Conservation (phyloP, 2,329 filamentous ascomycete species). For the Penicillium sp. region DNA sequence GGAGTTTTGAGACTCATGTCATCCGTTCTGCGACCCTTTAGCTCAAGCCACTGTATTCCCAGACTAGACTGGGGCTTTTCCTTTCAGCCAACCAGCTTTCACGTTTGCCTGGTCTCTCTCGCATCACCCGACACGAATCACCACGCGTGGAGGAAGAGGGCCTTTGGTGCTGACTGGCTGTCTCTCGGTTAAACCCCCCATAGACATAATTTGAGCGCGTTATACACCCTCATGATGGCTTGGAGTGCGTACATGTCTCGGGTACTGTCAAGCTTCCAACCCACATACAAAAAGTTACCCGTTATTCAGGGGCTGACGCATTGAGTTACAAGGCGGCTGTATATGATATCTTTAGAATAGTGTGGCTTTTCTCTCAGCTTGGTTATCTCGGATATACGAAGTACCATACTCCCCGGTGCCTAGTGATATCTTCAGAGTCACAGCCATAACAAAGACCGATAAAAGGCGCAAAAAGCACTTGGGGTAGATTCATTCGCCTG, state of each 20-base stretch:
- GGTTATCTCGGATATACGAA: no score
- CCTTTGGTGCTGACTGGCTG: conserved; percentile 13
- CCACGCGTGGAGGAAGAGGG: conserved; percentile 11
- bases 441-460: neutral
- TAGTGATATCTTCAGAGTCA: neutral
- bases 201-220: neutral
- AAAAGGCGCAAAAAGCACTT: neutral
- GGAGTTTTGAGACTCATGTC: conserved; percentile 2
- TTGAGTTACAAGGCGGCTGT: neutral
- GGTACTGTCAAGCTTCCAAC: conserved; percentile 3
- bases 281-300: neutral
- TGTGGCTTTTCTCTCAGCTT: no score
- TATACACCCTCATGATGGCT: conserved; percentile 5
- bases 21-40: conserved; percentile 1
- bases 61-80: neutral
- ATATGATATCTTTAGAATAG: conserved; percentile 6
- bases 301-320: neutral
- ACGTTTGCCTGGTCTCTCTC: conserved; percentile 9
- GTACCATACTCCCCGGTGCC: neutral
- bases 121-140: conserved; percentile 29
- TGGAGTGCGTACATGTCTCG: conserved; percentile 2
- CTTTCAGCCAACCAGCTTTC: neutral
- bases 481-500: neutral
- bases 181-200: neutral
- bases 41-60: neutral